Percentiles rank a stretch among this genome's conserved stretches.
Conservation (phyloP, 345 rosid species). For the Theobroma cacao region DNA sequence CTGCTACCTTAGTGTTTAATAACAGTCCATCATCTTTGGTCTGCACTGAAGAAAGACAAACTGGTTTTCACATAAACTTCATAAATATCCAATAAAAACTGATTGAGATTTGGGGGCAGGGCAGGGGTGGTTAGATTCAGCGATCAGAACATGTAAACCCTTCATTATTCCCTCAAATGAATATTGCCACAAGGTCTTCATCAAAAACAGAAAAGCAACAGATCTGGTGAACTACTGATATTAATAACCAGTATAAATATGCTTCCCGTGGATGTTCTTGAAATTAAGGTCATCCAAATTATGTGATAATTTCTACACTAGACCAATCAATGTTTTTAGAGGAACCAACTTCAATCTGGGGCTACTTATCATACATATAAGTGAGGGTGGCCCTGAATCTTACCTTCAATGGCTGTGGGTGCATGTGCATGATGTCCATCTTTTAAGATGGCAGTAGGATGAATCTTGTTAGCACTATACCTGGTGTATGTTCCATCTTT, state of each 20-base stretch:
- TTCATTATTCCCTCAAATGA: background rate
- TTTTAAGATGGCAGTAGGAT: background rate
- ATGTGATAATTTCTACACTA: background rate
- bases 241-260: background rate
- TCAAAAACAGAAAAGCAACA: background rate
- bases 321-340: background rate
- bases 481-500: background rate
- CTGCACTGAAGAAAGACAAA: conserved; percentile 65
- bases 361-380: background rate
- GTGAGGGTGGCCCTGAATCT: background rate
- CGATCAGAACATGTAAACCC: background rate
- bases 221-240: background rate
- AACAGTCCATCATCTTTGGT: conserved; percentile 47
- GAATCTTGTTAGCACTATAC: background rate
- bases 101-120: background rate
- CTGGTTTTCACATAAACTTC: conserved; percentile 35
- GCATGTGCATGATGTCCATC: background rate
- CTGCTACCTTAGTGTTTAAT: conserved; percentile 31
- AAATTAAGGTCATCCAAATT: background rate
- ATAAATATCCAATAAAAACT: conserved; percentile 7
- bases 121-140: background rate
- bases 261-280: background rate
- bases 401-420: background rate
- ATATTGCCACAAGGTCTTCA: background rate
- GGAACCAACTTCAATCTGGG: background rate